Percentiles rank a stretch among this genome's conserved stretches.
These are phyloP conservation scores for Aphanomyces cochlioides DNA, from an alignment of 352 stramenopile species.

Conservation along the genomic window DNA sequence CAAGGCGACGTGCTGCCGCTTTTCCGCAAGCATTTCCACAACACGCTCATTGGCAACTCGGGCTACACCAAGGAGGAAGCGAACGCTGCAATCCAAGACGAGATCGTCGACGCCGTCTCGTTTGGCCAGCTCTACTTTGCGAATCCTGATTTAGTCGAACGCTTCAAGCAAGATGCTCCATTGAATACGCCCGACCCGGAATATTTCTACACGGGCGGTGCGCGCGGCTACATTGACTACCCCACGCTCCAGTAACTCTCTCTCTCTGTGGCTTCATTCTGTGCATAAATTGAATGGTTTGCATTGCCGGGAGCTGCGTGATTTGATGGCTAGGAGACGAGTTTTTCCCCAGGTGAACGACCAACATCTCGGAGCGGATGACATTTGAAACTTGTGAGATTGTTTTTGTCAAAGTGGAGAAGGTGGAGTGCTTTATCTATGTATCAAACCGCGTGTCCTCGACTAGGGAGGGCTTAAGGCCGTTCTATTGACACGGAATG, in stretches of 20 bases:
- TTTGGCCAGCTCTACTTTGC: conserved; percentile 66
- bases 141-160: conserved; percentile 65
- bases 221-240: conserved; percentile 16
- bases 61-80: conserved; percentile 50
- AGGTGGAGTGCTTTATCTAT: no score
- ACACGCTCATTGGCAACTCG: conserved; percentile 48
- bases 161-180: conserved; percentile 42
- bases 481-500: no score
- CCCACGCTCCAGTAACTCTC: neutral
- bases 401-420: no score
- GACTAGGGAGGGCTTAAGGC: no score
- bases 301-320: no score
- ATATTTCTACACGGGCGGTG: conserved; percentile 40
- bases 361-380: no score
- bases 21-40: conserved; percentile 57
- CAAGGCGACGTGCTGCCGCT: conserved; percentile 39
- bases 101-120: conserved; percentile 53
- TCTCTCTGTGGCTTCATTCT: no score
- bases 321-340: no score
- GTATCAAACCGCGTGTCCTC: no score
- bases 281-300: no score
- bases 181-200: conserved; percentile 42
- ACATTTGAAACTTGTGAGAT: no score
- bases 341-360: no score
- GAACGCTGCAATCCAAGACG: conserved; percentile 47